These are phyloP conservation scores for Pseudozyma hubeiensis DNA, from an alignment of 1,284 basidiomycete genomes.

Conservation along the genomic window DNA sequence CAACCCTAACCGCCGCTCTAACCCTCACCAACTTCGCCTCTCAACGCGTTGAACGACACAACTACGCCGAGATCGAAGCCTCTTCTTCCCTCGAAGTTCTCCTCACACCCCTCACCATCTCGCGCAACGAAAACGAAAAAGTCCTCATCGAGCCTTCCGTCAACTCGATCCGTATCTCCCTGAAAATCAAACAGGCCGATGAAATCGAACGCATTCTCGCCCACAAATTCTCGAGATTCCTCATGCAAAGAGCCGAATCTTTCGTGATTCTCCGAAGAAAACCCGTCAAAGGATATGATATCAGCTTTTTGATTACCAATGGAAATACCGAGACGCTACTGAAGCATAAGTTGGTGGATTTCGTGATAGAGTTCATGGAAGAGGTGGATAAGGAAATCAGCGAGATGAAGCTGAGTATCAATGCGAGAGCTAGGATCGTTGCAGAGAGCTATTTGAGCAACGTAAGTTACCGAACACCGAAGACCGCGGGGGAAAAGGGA, in stretches of 20 bases:
- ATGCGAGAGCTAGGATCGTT: conserved; percentile 94
- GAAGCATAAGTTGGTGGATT: conserved; percentile 99
- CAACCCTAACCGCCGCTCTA: conserved; percentile 94
- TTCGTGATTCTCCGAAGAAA: conserved; percentile 96
- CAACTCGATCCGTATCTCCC: conserved; percentile 94
- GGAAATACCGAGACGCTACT: conserved; percentile 96
- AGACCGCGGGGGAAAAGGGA: not conserved
- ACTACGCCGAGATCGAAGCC: conserved; percentile 77
- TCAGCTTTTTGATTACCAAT: conserved; percentile 98
- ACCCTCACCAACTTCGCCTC: conserved; percentile 97
- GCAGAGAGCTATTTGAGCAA: conserved; percentile 75
- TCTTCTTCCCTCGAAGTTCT: conserved; percentile 76
- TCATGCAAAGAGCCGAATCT: conserved; percentile 97
- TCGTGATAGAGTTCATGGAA: conserved; percentile 99
- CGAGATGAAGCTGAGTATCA: conserved; percentile 79
- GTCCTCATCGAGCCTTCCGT: conserved; percentile 96
- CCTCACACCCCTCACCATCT: conserved; percentile 90
- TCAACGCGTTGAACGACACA: conserved; percentile 75
- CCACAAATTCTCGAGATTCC: conserved; percentile 98
- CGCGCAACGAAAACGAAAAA: conserved; percentile 94
- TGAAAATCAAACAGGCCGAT: conserved; percentile 99
- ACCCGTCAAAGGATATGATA: conserved; percentile 89
- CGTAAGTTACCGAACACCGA: conserved; percentile 36
- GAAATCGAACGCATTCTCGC: conserved; percentile 97
- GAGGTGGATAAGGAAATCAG: conserved; percentile 94